phyloP scores from a whole-genome alignment of 768 basidiomycete species.

The Leccinum uliginosum region DNA sequence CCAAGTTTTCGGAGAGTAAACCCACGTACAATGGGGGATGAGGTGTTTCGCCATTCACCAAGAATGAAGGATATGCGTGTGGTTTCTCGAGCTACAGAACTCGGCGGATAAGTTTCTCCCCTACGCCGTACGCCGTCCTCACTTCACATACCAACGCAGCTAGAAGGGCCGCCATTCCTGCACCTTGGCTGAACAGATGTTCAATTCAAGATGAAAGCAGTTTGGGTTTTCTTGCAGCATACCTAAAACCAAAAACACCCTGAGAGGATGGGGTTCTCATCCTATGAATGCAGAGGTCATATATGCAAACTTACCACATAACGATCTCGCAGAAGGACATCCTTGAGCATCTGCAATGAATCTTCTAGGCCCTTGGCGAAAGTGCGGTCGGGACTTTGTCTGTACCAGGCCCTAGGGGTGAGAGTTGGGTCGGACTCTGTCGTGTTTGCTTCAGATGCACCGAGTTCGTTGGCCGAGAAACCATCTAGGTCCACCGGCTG shows the following conservation, averaged over 20 bases:
- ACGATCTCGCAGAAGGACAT: constrained; percentile 50
- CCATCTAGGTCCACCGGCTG: constrained; percentile 57
- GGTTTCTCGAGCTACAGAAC: constrained; percentile 49
- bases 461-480: constrained; percentile 27
- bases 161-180: constrained; percentile 66
- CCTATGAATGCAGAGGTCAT: background rate
- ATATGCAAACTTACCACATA: constrained; percentile 53
- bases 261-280: constrained; percentile 22
- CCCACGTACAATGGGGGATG: constrained; percentile 70
- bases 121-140: background rate
- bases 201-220: constrained; percentile 2
- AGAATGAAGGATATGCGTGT: constrained; percentile 49
- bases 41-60: constrained; percentile 57
- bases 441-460: constrained; percentile 34
- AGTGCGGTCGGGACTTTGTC: constrained; percentile 46
- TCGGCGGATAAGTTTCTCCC: constrained; percentile 1
- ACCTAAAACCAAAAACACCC: constrained; percentile 84
- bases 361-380: constrained; percentile 54
- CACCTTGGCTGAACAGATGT: constrained; percentile 58
- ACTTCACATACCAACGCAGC: constrained; percentile 57
- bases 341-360: constrained; percentile 49
- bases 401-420: constrained; percentile 73
- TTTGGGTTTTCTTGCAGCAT: background rate
- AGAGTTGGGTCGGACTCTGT: constrained; percentile 45
- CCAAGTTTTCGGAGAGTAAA: background rate